Conservation (phyloP, 1,284 basidiomycete genomes). For the Tylopilus sp. region DNA sequence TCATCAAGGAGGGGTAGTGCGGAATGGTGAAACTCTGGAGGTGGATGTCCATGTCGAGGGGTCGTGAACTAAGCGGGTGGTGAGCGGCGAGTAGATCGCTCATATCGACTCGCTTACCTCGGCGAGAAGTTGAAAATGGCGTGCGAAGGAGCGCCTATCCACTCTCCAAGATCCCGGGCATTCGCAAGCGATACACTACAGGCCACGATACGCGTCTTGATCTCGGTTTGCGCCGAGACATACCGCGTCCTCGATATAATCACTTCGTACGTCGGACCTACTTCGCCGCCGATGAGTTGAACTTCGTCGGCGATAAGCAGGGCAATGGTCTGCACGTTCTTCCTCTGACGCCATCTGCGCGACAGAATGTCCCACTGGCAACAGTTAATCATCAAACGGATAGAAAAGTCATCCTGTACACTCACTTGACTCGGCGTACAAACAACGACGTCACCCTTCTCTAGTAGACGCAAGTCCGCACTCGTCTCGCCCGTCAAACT, state of each 20-base stretch:
- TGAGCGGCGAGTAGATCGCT: constrained; percentile 1
- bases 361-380: constrained; percentile 94
- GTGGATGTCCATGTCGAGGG: constrained; percentile 96
- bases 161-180: constrained; percentile 93
- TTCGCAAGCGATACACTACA: constrained; percentile 96
- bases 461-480: constrained; percentile 85
- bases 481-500: constrained; percentile 94
- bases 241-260: constrained; percentile 93
- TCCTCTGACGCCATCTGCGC: constrained; percentile 92
- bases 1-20: constrained; percentile 98
- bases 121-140: constrained; percentile 98
- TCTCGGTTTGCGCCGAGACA: constrained; percentile 91
- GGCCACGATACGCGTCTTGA: constrained; percentile 89
- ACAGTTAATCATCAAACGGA: constrained; percentile 12
- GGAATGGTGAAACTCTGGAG: constrained; percentile 93
- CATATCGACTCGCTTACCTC: constrained; percentile 44
- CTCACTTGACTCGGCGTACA: constrained; percentile 84
- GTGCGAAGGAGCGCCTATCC: constrained; percentile 93
- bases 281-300: constrained; percentile 88
- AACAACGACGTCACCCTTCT: constrained; percentile 90
- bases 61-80: constrained; percentile 65
- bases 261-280: constrained; percentile 95
- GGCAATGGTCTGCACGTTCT: constrained; percentile 93
- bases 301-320: constrained; percentile 95
- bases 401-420: constrained; percentile 6